A percentile compares a stretch with the other conserved stretches of the same genome.
phyloP scores from a whole-genome alignment of 2,329 filamentous ascomycete genomes.

The Blastomyces gilchristii region DNA sequence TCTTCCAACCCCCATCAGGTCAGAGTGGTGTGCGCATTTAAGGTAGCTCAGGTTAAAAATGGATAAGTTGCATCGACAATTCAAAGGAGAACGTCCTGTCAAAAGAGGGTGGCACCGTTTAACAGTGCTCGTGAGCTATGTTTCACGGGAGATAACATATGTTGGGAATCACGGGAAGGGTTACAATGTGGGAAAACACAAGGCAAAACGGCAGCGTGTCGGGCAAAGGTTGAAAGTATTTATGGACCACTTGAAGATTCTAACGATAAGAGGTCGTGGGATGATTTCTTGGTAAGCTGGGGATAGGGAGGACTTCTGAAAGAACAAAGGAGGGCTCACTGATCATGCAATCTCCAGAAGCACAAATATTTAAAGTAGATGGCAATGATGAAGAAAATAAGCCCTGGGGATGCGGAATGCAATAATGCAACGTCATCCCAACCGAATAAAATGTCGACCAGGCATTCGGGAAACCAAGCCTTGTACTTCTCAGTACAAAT shows the following conservation, averaged over 20 bases:
- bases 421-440: conserved; percentile 2
- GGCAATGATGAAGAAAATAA: not conserved
- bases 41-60: not conserved
- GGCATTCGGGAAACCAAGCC: not conserved
- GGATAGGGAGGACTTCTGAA: not conserved
- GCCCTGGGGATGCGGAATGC: not conserved
- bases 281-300: not conserved
- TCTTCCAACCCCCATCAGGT: not conserved
- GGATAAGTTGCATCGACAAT: not conserved
- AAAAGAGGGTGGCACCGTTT: not conserved
- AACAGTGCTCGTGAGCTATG: not conserved
- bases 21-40: not conserved
- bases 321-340: not conserved
- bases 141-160: not conserved
- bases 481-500: not conserved
- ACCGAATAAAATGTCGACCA: not conserved
- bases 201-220: not conserved
- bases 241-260: not conserved
- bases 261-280: not conserved
- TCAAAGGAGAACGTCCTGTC: not conserved
- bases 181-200: not conserved
- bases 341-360: not conserved
- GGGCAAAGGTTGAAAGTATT: not conserved
- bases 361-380: not conserved
- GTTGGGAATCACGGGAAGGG: not conserved